Base-by-base conservation (phyloP, 495 filamentous ascomycete genomes). In the Podospora pseudopauciseta region DNA sequence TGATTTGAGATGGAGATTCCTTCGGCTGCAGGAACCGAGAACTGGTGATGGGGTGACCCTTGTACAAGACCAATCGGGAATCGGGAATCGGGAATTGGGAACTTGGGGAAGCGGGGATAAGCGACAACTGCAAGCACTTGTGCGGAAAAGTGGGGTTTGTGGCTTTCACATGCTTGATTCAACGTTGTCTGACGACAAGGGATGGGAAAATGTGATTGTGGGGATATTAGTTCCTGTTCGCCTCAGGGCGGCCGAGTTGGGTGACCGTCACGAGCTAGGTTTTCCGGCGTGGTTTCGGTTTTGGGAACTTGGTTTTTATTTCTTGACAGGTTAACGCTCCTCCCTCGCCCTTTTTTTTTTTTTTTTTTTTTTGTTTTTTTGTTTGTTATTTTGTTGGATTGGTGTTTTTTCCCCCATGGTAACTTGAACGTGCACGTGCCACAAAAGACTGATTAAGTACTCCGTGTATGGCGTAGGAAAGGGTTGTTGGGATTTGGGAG, bases 141-240 rank as follows among this genome's bases (percentile, higher is more conserved):
- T 0, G 34, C 0, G 0, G 11, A 49, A 49, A 16, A 49, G 59
- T 61, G 59, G 32, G n/a, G 16, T 13, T 5, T 28, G 57, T 32
- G 27, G 59, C 23, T 34, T 61, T 61, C 59, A 61, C 59, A 61
- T 61, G 59, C 59, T 32, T 49, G 39, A 18, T 32, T 26, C 32
- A 18, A 18, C 23, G 18, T 28, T 61, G 27, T 30, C 26, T 61
- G 59, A 61, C 59, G 59, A 61, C 59, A 61, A 28, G 59, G 27
- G 59, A 32, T 61, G 19, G 57, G 19, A n/a, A 20, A 13, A 60
- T 23, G 23, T 23, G 23, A 60, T 32, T 32, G 39, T 49, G 39
- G 39, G 39, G 39, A 49, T 0, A 11, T 11, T 49, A 0, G 39
- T 16, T 49, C 13, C 39, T 49, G 6, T 11, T 16, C 39, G 39